phyloP scores from a whole-genome alignment of 441 rosid genomes.

The Dalechampia spathulata region DNA sequence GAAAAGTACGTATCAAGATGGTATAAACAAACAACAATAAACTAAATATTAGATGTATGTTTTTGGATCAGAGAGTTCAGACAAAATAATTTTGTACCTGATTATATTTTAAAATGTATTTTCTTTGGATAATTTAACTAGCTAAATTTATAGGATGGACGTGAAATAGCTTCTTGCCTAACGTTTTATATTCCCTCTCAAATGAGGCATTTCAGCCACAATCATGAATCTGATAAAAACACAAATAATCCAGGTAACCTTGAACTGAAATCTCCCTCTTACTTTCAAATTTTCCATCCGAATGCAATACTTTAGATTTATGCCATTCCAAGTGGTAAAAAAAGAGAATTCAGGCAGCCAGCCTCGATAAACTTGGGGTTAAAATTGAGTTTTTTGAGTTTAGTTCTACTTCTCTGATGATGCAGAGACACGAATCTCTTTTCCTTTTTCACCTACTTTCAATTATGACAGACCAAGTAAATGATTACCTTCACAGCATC shows the following conservation, averaged over 20 bases:
- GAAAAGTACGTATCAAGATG: slow-evolving; percentile 7
- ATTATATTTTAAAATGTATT: too few species aligned
- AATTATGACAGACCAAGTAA: slow-evolving; percentile 9
- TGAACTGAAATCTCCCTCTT: not conserved
- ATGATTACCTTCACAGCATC: slow-evolving; percentile 86
- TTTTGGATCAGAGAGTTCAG: too few species aligned
- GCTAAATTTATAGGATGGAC: too few species aligned
- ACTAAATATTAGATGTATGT: too few species aligned
- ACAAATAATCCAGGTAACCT: not conserved
- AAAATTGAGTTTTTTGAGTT: too few species aligned
- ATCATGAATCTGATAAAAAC: not conserved
- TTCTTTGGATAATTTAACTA: too few species aligned
- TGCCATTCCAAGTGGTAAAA: too few species aligned
- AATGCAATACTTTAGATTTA: not conserved
- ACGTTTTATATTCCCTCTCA: not conserved
- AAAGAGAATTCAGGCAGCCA: too few species aligned
- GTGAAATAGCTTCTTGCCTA: not conserved
- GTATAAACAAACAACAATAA: not conserved
- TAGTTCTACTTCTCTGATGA: too few species aligned
- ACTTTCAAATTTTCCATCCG: not conserved
- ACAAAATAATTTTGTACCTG: too few species aligned
- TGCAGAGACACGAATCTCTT: not conserved
- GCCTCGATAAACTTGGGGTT: too few species aligned
- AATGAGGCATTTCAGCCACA: not conserved
- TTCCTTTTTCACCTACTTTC: not conserved